phyloP scores from a whole-genome alignment of 768 basidiomycete species.

The Strobilomyces dryophilus region DNA sequence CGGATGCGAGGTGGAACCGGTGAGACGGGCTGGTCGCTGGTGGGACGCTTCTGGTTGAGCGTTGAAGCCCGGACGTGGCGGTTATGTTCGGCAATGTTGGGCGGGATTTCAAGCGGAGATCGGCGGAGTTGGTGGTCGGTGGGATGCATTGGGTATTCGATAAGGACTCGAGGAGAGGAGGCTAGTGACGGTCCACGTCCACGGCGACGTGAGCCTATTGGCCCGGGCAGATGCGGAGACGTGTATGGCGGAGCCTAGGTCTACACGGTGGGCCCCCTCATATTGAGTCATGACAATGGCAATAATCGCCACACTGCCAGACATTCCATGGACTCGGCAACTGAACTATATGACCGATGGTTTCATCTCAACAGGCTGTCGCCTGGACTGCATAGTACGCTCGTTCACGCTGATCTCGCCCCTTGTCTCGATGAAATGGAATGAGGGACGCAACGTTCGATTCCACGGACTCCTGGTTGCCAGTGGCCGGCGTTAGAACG shows the following conservation, averaged over 20 bases:
- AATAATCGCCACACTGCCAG: background rate
- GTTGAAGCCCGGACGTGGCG: background rate
- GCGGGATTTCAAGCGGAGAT: slow-evolving; percentile 24
- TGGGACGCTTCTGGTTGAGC: background rate
- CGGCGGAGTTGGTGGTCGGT: slow-evolving; percentile 1
- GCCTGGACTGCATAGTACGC: too few relatives aligned
- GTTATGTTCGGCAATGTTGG: slow-evolving; percentile 4
- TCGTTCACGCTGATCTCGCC: too few relatives aligned
- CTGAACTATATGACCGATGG: too few relatives aligned
- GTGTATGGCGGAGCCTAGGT: background rate
- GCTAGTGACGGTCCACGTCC: too few relatives aligned
- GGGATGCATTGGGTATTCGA: background rate
- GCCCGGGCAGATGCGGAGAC: too few relatives aligned
- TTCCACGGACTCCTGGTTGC: too few relatives aligned
- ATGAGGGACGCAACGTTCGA: too few relatives aligned
- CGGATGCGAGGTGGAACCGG: background rate
- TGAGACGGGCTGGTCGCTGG: background rate
- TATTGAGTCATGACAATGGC: background rate
- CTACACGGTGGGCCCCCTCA: background rate
- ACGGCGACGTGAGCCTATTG: too few relatives aligned
- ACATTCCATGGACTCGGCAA: background rate
- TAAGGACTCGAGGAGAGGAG: background rate
- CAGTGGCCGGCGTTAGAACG: background rate
- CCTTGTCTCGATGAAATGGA: too few relatives aligned
- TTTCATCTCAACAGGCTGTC: background rate